Conservation (phyloP, 2,329 filamentous ascomycete genomes). For the Fusarium armeniacum region DNA sequence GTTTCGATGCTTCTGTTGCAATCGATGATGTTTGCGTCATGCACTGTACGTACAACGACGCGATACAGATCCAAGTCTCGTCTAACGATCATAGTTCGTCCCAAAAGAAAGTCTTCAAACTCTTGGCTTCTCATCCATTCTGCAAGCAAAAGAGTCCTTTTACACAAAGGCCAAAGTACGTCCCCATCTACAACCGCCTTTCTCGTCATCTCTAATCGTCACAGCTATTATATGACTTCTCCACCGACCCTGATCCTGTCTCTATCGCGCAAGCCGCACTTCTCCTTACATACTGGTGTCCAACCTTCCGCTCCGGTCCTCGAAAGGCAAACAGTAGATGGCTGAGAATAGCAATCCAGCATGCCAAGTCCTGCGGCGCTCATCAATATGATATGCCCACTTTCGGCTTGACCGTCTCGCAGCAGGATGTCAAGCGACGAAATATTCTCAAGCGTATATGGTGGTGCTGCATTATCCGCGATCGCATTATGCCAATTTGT, state of each 20-base stretch:
- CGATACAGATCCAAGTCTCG: too few species aligned
- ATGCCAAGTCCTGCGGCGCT: slow-evolving; percentile 34
- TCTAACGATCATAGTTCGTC: slow-evolving; percentile 33
- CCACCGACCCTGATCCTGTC: slow-evolving; percentile 38
- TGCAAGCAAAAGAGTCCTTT: slow-evolving; percentile 38
- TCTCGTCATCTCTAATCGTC: background rate
- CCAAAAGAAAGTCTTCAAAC: slow-evolving; percentile 29
- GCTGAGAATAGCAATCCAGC: slow-evolving; percentile 34
- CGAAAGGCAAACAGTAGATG: slow-evolving; percentile 38
- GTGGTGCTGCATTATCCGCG: slow-evolving; percentile 44
- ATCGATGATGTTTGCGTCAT: slow-evolving; percentile 43
- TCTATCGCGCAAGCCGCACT: slow-evolving; percentile 39
- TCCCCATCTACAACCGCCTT: fast-evolving
- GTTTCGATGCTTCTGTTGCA: slow-evolving; percentile 38
- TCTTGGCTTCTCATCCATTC: slow-evolving; percentile 36
- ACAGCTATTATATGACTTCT: slow-evolving; percentile 41
- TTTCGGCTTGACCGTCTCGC: background rate
- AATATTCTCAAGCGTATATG: slow-evolving; percentile 36
- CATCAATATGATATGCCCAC: slow-evolving; percentile 16
- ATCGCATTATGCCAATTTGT: slow-evolving; percentile 39
- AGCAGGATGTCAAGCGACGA: slow-evolving; percentile 24
- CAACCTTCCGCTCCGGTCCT: slow-evolving; percentile 33
- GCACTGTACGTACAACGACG: slow-evolving; percentile 35
- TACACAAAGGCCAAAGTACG: slow-evolving; percentile 45
- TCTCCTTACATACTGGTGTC: slow-evolving; percentile 41